Percentiles rank a stretch among this genome's conserved stretches.
These are phyloP conservation scores for Dioszegia aurantiaca DNA, from an alignment of 768 basidiomycete genomes.

Conservation along the genomic window DNA sequence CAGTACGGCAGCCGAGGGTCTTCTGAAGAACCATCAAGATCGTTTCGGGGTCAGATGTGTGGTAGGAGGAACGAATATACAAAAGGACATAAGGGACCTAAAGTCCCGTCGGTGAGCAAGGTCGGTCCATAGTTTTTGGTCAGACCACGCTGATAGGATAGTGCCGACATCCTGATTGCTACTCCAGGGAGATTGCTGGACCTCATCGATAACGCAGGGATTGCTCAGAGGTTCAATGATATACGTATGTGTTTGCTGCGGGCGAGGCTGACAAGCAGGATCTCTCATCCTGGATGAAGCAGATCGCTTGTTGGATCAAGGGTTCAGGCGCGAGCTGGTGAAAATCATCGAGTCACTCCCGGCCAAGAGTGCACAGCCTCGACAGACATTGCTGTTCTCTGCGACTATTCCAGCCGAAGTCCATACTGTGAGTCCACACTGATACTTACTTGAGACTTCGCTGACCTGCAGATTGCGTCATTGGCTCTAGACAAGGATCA, in stretches of 20 bases:
- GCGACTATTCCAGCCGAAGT: conserved; percentile 55
- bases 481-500: conserved; percentile 49
- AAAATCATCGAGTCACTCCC: conserved; percentile 41
- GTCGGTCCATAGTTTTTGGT: not conserved
- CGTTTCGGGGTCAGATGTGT: conserved; percentile 56
- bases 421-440: conserved; percentile 44
- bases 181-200: conserved; percentile 55
- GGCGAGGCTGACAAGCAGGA: conserved; percentile 21
- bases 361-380: conserved; percentile 22
- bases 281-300: conserved; percentile 56
- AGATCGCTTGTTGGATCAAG: conserved; percentile 54
- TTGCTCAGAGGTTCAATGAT: conserved; percentile 53
- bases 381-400: conserved; percentile 57
- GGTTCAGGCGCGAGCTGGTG: conserved; percentile 52
- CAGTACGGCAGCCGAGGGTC: conserved; percentile 44
- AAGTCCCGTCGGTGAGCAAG: conserved; percentile 24
- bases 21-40: conserved; percentile 53
- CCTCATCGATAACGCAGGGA: conserved; percentile 51
- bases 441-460: not conserved
- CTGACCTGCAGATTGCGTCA: conserved; percentile 53
- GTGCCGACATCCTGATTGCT: conserved; percentile 52
- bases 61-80: conserved; percentile 61
- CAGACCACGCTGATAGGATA: conserved; percentile 1
- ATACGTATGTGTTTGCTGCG: conserved; percentile 45
- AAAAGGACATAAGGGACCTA: conserved; percentile 49